A percentile compares a stretch with the other conserved stretches of the same genome.
These are phyloP conservation scores for Gardenia jasminoides DNA, from an alignment of 257 asterid genomes.

Conservation along the genomic window DNA sequence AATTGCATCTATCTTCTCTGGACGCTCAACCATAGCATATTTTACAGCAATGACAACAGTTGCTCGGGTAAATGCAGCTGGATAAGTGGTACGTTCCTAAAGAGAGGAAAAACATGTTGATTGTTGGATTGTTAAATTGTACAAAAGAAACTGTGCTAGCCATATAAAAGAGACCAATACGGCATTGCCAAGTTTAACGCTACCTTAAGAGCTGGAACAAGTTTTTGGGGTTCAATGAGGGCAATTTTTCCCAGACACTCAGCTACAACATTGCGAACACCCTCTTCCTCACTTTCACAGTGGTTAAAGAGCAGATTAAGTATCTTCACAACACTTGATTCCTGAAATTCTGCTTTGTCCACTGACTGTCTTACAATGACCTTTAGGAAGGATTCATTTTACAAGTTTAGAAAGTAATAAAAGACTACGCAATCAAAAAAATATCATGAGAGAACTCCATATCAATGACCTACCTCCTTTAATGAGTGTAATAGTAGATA, in stretches of 20 bases:
- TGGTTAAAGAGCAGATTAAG: constrained; percentile 88
- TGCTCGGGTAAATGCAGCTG: constrained; percentile 95
- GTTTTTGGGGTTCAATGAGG: constrained; percentile 92
- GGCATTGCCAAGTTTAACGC: constrained; percentile 10
- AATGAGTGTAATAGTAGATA: constrained; percentile 91
- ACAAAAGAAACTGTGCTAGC: not conserved
- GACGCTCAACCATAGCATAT: constrained; percentile 93
- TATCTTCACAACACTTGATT: constrained; percentile 89
- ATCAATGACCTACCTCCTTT: constrained; percentile 64
- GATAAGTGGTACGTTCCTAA: constrained; percentile 79
- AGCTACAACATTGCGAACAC: constrained; percentile 98
- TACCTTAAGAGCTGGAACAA: constrained; percentile 97
- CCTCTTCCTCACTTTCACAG: constrained; percentile 99
- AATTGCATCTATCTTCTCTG: constrained; percentile 89
- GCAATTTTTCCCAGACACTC: constrained; percentile 98
- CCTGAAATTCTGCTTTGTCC: constrained; percentile 94
- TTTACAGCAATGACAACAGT: constrained; percentile 93
- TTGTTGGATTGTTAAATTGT: constrained; percentile 8
- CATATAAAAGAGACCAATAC: not conserved
- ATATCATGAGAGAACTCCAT: not conserved
- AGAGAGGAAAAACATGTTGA: constrained; percentile 24
- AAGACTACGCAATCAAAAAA: not conserved
- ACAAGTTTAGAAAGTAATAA: constrained; percentile 1
- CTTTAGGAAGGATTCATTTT: constrained; percentile 41
- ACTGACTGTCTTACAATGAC: constrained; percentile 98